Evolutionary conservation across 495 filamentous ascomycete species (phyloP), one percentile per base, ranked within the genome.

Genomic region (Neurospora tetraspora): DNA sequence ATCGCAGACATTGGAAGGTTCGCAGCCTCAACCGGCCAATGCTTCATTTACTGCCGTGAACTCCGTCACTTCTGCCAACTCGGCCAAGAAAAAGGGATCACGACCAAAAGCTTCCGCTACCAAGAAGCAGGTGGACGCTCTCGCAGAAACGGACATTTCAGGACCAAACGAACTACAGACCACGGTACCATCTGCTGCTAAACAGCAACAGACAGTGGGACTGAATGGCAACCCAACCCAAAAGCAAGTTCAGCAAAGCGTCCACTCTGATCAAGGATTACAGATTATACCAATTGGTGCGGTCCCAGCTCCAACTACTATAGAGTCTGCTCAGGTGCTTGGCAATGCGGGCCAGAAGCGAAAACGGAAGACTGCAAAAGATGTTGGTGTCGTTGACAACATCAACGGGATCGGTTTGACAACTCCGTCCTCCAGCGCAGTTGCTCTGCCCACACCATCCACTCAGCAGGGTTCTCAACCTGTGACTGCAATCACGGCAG

Each of bases 1-100:
- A 11, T 65, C 75, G 34, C 76, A 74, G 36, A 23, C 47, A 23
- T 16, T 36, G 23, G 53, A 34, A 16, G 53, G 53, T 20, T n/a
- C 42, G 4, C 40, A 71, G 70, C 43, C 43, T 18, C 70, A 71
- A 42, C 36, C 11, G 38, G 71, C 47, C 10, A 74, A 75, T n/a
- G 73, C 70, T 31, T 74, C 78, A 4, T 79, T 78, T 42, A 79
- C 76, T 31, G 76, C 78, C 27, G 78, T 77, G 65, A 79, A 79
- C 31, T 72, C 73, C 9, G 39, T 45, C 6, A 18, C 68, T 65
- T 65, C 53, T 65, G 12, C 45, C 70, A 36, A 71, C 31, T 38
- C 27, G n/a, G 14, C 71, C n/a, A 74, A 72, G 47, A 75, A 70
- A 45, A 73, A 43, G 59, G 23, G n/a, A 8, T 36, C 68, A 0